Base-by-base conservation (phyloP, 106 monocot species). In the Dioscorea zingiberensis region DNA sequence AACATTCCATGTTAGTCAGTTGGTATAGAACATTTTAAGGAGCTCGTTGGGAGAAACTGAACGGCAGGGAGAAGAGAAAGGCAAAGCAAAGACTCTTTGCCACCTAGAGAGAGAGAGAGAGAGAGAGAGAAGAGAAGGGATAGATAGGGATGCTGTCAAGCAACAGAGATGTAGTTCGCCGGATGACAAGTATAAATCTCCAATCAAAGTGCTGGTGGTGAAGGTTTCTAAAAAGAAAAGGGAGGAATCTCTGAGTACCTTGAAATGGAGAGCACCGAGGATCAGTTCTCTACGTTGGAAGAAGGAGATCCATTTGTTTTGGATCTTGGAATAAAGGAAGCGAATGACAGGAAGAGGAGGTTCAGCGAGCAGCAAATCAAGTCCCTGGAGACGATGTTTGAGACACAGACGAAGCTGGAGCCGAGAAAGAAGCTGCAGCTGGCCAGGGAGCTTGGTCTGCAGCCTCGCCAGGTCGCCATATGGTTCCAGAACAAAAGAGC, bases 401-500 rank as follows among this genome's bases (percentile, higher is more conserved):
- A 87, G 71, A 47, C 69, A 1, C 83, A 87, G 64, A 76, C 79
- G 17, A 87, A 87, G 80, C 76, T 87, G 15, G 87, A 87, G 66
- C 79, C 87, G 16, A 69, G 65, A 27, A 73, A 83, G 80, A 87
- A 87, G 76, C 58, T 71, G 30, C 81, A 87, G 76, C 76, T 87
- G 13, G 83, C 87, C 1, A 56, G 54, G 48, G 88, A 89, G 57
- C 81, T 89, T 18, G 88, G 84, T 15, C 63, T 89, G 66, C 84
- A 89, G 63, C 84, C 88, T 2, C 60, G 88, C 6, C 88, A 89
- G 67, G 88, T 89, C n/a, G 84, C 88, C 19, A 82, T 89, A 18
- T 89, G 88, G 88, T 89, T 89, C 66, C 88, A 89, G 79, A 89
- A 89, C 84, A 84, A 85, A 70, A 59, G 88, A 22, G 88, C 88